These are phyloP conservation scores for Domatiomyces globalis DNA, from an alignment of 2,329 filamentous ascomycete genomes.

Conservation along the genomic window DNA sequence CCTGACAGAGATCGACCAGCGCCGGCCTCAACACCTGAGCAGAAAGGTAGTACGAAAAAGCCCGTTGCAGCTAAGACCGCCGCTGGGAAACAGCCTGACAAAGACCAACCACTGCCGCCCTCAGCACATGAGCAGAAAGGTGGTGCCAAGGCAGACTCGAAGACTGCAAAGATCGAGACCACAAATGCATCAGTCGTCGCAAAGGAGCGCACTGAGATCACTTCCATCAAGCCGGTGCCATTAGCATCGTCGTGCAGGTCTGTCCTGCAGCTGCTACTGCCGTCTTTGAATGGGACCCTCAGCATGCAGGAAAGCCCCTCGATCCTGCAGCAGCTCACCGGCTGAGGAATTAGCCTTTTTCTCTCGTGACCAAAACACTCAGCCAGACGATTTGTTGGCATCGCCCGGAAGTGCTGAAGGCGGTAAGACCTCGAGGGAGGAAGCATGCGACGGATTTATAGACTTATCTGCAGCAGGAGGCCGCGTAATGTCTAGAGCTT, in stretches of 20 bases:
- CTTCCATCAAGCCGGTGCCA: constrained; percentile 13
- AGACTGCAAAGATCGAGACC: constrained; percentile 12
- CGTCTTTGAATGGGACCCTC: constrained; percentile 35
- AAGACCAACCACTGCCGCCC: constrained; percentile 10
- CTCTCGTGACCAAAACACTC: constrained; percentile 21
- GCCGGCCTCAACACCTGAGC: constrained; percentile 1
- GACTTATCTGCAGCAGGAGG: constrained; percentile 13
- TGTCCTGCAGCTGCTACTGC: constrained; percentile 33
- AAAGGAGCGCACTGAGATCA: constrained; percentile 13
- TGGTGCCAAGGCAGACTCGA: constrained; percentile 17
- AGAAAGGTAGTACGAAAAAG: constrained; percentile 2
- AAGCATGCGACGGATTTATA: constrained; percentile 9
- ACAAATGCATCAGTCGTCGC: constrained; percentile 16
- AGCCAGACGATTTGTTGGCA: constrained; percentile 12
- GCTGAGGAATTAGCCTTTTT: constrained; percentile 3
- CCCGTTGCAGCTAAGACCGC: constrained; percentile 1
- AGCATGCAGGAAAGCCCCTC: constrained; percentile 39
- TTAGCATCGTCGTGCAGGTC: constrained; percentile 17
- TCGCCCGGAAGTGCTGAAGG: constrained; percentile 13
- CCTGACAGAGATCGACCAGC: constrained; percentile 9
- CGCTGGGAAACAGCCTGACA: background rate
- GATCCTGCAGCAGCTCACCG: constrained; percentile 43
- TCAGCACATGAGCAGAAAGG: constrained; percentile 17
- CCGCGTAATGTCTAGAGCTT: background rate
- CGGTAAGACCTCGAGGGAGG: constrained; percentile 11